Conservation (phyloP, 192 early-diverging fungal genomes). For the Backusella sp. region DNA sequence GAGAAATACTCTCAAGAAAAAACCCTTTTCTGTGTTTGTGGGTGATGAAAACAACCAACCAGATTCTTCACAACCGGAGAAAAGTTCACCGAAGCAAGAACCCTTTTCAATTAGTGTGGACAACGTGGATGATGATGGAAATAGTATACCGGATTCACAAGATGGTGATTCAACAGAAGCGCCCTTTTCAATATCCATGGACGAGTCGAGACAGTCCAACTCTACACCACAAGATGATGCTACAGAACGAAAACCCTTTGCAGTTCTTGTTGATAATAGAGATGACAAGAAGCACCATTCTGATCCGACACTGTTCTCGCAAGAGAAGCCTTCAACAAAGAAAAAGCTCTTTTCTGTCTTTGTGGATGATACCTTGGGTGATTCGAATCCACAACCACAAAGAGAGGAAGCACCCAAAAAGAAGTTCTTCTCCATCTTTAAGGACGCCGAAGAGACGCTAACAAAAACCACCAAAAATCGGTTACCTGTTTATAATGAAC, state of each 20-base stretch:
- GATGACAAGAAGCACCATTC: neutral
- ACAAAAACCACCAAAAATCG: neutral
- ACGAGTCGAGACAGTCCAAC: neutral
- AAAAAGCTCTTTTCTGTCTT: neutral
- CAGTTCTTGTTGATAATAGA: neutral
- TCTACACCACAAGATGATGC: neutral
- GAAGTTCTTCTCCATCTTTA: no score
- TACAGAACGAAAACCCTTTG: neutral
- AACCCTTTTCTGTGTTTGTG: neutral
- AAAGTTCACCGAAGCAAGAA: neutral
- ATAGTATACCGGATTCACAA: no score
- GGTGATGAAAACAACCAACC: neutral
- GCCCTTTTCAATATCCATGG: no score
- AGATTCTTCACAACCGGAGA: neutral
- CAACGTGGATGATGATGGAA: no score
- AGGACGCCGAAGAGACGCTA: no score
- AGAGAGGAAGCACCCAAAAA: neutral
- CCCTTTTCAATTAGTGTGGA: no score
- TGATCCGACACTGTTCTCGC: neutral
- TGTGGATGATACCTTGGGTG: neutral
- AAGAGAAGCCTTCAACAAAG: neutral
- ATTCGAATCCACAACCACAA: neutral
- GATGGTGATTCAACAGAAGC: no score
- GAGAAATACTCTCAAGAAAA: neutral
- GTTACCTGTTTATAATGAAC: neutral